Evolutionary conservation across 169 alveolate species (phyloP).

Genomic region (Miamiensis avidus): DNA sequence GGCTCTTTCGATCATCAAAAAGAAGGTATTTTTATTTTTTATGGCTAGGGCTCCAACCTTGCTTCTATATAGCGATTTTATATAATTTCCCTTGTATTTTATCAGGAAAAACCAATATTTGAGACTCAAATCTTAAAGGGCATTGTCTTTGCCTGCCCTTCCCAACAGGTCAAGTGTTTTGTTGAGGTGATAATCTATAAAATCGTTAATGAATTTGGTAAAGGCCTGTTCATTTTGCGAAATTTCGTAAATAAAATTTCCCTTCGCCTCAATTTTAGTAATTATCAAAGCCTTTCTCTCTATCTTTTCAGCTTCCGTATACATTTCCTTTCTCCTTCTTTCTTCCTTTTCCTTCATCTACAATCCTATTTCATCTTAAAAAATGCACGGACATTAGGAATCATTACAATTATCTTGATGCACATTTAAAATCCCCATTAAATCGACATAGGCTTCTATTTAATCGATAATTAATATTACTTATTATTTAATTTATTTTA

Average conservation of each 20-base stretch:
- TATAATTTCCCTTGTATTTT: constrained; percentile 7
- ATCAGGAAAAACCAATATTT: constrained; percentile 26
- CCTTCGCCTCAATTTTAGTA: background rate
- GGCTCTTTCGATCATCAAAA: constrained; percentile 7
- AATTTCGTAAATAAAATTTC: background rate
- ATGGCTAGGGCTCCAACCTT: constrained; percentile 5
- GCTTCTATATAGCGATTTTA: background rate
- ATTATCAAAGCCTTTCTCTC: background rate
- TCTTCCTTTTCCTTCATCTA: no score
- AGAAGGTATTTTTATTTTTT: background rate
- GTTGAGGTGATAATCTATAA: background rate
- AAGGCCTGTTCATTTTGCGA: background rate
- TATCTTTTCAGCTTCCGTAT: background rate
- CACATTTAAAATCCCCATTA: no score
- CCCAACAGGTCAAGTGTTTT: background rate
- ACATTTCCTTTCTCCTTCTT: background rate
- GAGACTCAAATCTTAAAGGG: background rate
- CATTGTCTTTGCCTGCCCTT: no score
- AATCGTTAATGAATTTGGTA: background rate
- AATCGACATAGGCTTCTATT: no score
- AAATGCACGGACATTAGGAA: no score
- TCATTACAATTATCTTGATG: no score
- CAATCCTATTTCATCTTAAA: no score
- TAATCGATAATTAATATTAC: no score
- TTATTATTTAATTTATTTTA: no score